Percentiles rank a stretch among this genome's conserved stretches.
Evolutionary conservation across 2,329 filamentous ascomycete species (phyloP).

Genomic region (Cercospora berteroae): DNA sequence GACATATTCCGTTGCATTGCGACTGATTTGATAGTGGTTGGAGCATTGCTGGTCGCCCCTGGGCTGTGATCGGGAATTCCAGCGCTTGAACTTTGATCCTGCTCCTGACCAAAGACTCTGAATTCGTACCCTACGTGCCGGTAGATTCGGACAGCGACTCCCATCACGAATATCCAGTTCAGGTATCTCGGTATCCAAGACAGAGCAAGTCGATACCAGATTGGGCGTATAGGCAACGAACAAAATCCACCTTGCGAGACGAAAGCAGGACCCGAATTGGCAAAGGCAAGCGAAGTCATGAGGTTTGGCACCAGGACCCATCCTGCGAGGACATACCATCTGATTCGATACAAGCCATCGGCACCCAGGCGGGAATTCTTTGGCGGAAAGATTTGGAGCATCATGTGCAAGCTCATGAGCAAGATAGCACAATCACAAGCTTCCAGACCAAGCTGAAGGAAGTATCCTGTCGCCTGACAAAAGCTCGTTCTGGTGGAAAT

Average conservation of each 20-base stretch:
- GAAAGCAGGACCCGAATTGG: constrained; percentile 56
- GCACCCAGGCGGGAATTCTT: constrained; percentile 44
- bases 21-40: constrained; percentile 3
- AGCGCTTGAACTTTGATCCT: constrained; percentile 28
- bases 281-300: constrained; percentile 63
- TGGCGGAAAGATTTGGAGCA: constrained; percentile 67
- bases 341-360: constrained; percentile 67
- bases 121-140: constrained; percentile 58
- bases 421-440: constrained; percentile 64
- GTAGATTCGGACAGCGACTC: constrained; percentile 69
- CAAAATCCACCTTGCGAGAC: constrained; percentile 66
- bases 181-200: constrained; percentile 73
- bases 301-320: constrained; percentile 60
- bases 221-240: constrained; percentile 63
- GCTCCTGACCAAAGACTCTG: constrained; percentile 38
- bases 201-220: constrained; percentile 67
- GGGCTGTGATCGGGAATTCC: constrained; percentile 13
- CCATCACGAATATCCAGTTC: constrained; percentile 62
- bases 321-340: constrained; percentile 57
- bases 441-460: constrained; percentile 31
- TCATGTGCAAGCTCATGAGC: constrained; percentile 71
- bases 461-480: constrained; percentile 35
- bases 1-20: constrained; percentile 17
- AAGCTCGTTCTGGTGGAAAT: constrained; percentile 21
- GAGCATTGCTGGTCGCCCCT: constrained; percentile 1